Evolutionary conservation across 2,329 filamentous ascomycete genomes (phyloP).

Genomic region (Rutstroemia sp.): DNA sequence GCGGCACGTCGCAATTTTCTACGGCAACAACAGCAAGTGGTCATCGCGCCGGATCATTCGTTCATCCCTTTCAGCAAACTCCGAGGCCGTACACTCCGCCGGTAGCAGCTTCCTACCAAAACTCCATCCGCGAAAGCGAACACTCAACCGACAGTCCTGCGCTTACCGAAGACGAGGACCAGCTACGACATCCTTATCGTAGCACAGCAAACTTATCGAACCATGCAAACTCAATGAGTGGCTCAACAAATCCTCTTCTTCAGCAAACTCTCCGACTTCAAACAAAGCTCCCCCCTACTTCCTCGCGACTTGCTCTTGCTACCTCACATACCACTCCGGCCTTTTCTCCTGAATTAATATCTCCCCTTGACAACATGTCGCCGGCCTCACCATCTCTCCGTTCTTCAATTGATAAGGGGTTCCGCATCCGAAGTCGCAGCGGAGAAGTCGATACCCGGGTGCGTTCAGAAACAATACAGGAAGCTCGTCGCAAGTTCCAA

Average conservation of each 20-base stretch:
- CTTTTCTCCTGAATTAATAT: conserved; percentile 15
- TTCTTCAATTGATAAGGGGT: conserved; percentile 50
- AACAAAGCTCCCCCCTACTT: conserved; percentile 20
- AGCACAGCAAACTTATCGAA: conserved; percentile 24
- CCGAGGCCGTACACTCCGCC: conserved; percentile 54
- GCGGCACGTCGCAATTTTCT: conserved; percentile 46
- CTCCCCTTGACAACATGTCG: conserved; percentile 17
- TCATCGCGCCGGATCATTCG: conserved; percentile 38
- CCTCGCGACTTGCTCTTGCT: conserved; percentile 23
- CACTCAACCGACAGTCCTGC: conserved; percentile 36
- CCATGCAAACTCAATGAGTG: conserved; percentile 16
- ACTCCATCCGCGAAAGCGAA: conserved; percentile 45
- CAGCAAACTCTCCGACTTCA: conserved; percentile 23
- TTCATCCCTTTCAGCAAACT: conserved; percentile 59
- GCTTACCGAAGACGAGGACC: conserved; percentile 28
- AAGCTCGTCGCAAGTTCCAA: conserved; percentile 55
- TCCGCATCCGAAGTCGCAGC: conserved; percentile 53
- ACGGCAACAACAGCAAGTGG: conserved; percentile 47
- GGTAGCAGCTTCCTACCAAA: conserved; percentile 43
- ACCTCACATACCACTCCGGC: conserved; percentile 23
- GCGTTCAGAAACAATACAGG: conserved; percentile 50
- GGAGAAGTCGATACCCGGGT: conserved; percentile 46
- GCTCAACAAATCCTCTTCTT: conserved; percentile 14
- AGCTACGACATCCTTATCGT: conserved; percentile 18
- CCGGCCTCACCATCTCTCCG: conserved; percentile 46